phyloP scores from a whole-genome alignment of 306 rosid genomes.

The Comarum palustre region DNA sequence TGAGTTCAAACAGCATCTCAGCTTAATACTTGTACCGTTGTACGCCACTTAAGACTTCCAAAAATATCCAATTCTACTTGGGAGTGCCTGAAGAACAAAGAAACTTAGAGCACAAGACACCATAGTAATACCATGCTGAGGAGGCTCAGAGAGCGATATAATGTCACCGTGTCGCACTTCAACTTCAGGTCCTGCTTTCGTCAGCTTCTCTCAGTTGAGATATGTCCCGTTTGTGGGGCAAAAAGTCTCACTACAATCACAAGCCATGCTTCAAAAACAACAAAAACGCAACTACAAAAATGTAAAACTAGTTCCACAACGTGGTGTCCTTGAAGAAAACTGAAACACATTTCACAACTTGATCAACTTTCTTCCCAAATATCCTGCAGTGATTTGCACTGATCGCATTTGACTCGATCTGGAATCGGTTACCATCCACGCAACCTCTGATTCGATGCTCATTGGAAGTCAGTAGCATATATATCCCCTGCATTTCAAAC shows the following conservation, averaged over 20 bases:
- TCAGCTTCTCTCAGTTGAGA: conserved; percentile 74
- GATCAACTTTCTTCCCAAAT: conserved; percentile 45
- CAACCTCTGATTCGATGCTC: conserved; percentile 75
- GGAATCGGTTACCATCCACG: conserved; percentile 56
- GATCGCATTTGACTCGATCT: conserved; percentile 65
- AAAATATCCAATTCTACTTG: not conserved
- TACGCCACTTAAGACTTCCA: not conserved
- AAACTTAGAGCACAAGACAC: not conserved
- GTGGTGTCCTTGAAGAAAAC: conserved; percentile 75
- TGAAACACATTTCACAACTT: conserved; percentile 35
- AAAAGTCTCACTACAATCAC: conserved; percentile 33
- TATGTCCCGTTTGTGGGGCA: conserved; percentile 89
- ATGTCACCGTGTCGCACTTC: conserved; percentile 84
- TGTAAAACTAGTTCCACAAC: conserved; percentile 31
- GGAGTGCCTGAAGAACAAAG: not conserved
- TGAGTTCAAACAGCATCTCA: not conserved
- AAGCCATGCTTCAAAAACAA: not conserved
- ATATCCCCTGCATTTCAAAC: conserved; percentile 55
- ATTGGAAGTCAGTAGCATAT: conserved; percentile 61
- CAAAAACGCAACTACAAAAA: not conserved
- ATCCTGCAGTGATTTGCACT: conserved; percentile 78
- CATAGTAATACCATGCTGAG: conserved; percentile 59
- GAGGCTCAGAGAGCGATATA: conserved; percentile 82
- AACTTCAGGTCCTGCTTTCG: conserved; percentile 52
- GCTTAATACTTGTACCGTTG: not conserved